Conservation (phyloP, 1,139 yeast species). For the Kurtzmaniella quercitrusa region DNA sequence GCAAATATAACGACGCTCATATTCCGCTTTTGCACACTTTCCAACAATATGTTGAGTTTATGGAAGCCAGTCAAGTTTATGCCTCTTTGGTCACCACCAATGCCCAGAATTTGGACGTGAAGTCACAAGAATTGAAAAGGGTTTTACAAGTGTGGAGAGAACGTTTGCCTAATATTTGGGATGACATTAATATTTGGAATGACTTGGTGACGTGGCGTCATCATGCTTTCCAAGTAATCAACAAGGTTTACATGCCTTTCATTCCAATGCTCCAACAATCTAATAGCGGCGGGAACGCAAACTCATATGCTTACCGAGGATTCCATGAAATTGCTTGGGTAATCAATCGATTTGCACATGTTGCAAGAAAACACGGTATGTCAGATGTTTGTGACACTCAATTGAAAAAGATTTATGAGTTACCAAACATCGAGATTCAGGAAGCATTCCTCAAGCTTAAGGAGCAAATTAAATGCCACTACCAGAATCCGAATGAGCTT, state of each 20-base stretch:
- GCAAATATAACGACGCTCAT: constrained; percentile 77
- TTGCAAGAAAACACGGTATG: constrained; percentile 94
- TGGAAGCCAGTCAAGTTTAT: constrained; percentile 96
- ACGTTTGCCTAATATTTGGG: constrained; percentile 94
- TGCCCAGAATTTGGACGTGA: constrained; percentile 86
- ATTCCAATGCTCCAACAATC: constrained; percentile 82
- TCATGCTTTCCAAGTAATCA: constrained; percentile 96
- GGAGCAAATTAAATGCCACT: constrained; percentile 97
- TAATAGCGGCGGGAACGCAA: constrained; percentile 67
- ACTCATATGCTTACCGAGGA: constrained; percentile 93
- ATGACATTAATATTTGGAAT: constrained; percentile 96
- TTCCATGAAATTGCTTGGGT: constrained; percentile 99
- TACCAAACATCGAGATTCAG: constrained; percentile 97
- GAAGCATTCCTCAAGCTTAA: constrained; percentile 94
- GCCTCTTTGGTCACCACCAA: constrained; percentile 85
- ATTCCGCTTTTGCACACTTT: constrained; percentile 87
- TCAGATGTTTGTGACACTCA: constrained; percentile 95
- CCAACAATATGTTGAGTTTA: constrained; percentile 95
- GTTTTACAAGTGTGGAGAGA: constrained; percentile 98
- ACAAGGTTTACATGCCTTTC: constrained; percentile 89
- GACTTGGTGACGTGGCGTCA: constrained; percentile 98
- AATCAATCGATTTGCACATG: constrained; percentile 96
- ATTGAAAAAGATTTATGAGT: constrained; percentile 85
- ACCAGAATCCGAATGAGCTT: constrained; percentile 80
- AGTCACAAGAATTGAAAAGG: constrained; percentile 90